phyloP scores from a whole-genome alignment of 176 grass and related monocot species.

The Chrysopogon serrulatus region DNA sequence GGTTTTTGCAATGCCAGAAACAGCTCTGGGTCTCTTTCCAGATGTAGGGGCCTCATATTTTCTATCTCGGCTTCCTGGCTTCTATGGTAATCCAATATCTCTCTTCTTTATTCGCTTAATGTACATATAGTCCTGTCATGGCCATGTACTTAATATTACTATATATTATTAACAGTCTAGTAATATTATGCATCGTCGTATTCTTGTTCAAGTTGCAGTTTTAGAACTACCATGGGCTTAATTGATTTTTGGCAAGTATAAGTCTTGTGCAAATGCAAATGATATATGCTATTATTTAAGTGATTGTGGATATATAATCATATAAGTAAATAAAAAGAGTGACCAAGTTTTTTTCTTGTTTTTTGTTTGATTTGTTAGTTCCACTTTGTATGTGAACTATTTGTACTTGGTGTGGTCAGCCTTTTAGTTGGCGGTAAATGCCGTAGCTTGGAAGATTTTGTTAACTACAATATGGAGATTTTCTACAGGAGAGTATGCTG shows the following conservation, averaged over 20 bases:
- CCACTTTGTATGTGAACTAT: neutral
- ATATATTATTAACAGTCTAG: neutral
- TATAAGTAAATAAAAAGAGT: neutral
- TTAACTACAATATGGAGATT: neutral
- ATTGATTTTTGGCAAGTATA: neutral
- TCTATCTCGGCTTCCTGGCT: conserved; percentile 75
- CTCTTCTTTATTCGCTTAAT: neutral
- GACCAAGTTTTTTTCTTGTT: neutral
- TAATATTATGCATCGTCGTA: neutral
- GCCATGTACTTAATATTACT: neutral
- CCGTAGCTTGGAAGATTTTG: neutral
- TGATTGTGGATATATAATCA: neutral
- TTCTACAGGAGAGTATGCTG: conserved; percentile 83
- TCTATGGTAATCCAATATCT: conserved; percentile 59
- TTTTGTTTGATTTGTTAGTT: neutral
- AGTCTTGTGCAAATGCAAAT: neutral
- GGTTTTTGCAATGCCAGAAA: conserved; percentile 99
- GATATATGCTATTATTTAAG: neutral
- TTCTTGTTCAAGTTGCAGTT: neutral
- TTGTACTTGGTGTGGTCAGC: neutral
- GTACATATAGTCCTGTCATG: neutral
- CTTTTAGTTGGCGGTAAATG: neutral
- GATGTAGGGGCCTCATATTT: conserved; percentile 95
- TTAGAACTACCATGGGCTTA: conserved; percentile 7
- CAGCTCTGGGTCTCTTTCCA: conserved; percentile 76